Percentiles rank a stretch among this genome's conserved stretches.
Evolutionary conservation across 202 grass and related monocot genomes (phyloP).

Genomic region (Zizania palustris): DNA sequence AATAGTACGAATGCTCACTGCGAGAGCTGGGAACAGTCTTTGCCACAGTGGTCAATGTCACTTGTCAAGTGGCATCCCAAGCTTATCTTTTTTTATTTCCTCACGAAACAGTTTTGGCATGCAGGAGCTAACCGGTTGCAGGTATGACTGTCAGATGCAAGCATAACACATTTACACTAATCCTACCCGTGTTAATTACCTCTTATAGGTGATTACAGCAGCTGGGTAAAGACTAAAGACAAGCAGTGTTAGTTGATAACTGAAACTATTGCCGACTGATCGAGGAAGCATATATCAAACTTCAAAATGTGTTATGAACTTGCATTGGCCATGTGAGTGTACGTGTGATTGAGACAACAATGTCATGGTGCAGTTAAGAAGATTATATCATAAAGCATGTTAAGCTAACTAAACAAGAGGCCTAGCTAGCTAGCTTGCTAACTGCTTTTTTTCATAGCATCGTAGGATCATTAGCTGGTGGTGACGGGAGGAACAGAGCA

Average conservation of each 20-base stretch:
- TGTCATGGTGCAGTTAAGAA: slow-evolving; percentile 8
- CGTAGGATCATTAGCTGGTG: slow-evolving; percentile 34
- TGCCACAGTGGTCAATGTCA: slow-evolving; percentile 37
- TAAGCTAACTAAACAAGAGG: neutral
- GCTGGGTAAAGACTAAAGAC: slow-evolving; percentile 9
- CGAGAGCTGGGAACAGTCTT: neutral
- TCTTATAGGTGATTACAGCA: slow-evolving; percentile 16
- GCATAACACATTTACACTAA: neutral
- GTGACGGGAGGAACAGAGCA: slow-evolving; percentile 24
- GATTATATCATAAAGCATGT: slow-evolving; percentile 31
- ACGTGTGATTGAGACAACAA: slow-evolving; percentile 13
- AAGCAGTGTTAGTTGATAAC: slow-evolving; percentile 31
- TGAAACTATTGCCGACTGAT: slow-evolving; percentile 21
- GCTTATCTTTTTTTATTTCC: slow-evolving; percentile 38
- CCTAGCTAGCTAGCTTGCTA: neutral
- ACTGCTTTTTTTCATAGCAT: neutral
- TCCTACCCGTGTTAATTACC: slow-evolving; percentile 19
- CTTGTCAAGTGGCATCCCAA: slow-evolving; percentile 36
- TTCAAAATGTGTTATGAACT: slow-evolving; percentile 2
- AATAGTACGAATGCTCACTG: neutral
- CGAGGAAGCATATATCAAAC: neutral
- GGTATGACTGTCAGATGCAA: slow-evolving; percentile 29
- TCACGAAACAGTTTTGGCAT: slow-evolving; percentile 37
- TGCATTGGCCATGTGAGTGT: slow-evolving; percentile 3
- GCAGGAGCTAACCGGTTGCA: slow-evolving; percentile 23